Conservation (phyloP, 495 filamentous ascomycete species). For the Aspergillus panamensis region DNA sequence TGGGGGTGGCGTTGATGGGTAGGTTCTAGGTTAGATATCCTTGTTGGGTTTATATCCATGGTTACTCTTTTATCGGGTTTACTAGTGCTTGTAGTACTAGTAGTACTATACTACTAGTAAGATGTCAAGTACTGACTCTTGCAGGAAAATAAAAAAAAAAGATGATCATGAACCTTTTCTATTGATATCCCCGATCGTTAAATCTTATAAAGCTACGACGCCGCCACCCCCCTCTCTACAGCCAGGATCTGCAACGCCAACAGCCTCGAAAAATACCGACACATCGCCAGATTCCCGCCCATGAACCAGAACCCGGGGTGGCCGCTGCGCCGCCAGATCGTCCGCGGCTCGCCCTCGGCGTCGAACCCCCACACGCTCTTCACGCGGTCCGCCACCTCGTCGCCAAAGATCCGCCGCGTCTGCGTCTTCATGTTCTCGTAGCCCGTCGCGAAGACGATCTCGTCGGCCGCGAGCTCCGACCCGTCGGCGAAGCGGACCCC, state of each 20-base stretch:
- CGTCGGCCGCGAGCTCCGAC: constrained; percentile 65
- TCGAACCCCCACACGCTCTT: constrained; percentile 76
- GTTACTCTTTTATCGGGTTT: no score
- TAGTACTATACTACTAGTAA: no score
- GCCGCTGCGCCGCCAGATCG: constrained; percentile 67
- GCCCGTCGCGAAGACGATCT: constrained; percentile 80
- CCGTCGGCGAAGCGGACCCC: constrained; percentile 67
- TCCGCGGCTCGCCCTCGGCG: constrained; percentile 68
- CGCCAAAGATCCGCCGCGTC: constrained; percentile 61
- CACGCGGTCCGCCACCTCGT: constrained; percentile 61
- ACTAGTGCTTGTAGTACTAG: no score
- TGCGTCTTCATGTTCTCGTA: constrained; percentile 74
- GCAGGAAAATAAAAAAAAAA: no score
- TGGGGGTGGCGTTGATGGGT: no score
- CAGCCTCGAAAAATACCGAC: constrained; percentile 66
- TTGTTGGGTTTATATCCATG: no score
- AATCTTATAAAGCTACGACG: no score
- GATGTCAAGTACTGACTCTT: no score
- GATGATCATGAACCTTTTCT: no score
- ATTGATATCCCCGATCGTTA: no score
- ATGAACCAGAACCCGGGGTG: constrained; percentile 82
- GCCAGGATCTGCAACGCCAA: constrained; percentile 77
- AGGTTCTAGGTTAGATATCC: no score
- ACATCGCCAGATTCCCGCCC: constrained; percentile 74
- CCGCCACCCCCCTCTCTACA: constrained; percentile 48